Evolutionary conservation across 78 protist genomes (phyloP).

Genomic region (Dictyostelium brefeldianum): DNA sequence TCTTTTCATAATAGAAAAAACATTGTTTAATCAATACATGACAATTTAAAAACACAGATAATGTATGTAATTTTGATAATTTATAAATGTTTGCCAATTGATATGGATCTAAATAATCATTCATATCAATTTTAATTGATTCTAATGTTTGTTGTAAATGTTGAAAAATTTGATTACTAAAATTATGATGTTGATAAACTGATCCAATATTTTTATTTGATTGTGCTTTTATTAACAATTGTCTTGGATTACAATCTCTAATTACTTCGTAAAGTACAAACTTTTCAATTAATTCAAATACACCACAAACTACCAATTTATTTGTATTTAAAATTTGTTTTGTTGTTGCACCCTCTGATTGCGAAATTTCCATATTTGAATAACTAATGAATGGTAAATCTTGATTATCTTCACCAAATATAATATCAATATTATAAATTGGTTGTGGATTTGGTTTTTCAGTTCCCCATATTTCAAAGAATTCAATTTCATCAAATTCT

Average conservation of each 20-base stretch:
- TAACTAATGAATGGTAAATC: not conserved
- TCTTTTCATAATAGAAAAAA: not conserved
- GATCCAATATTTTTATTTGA: not conserved
- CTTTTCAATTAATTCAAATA: not conserved
- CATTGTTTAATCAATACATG: slow-evolving; percentile 1
- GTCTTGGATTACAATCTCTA: slow-evolving; percentile 2
- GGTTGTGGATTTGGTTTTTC: too few species aligned
- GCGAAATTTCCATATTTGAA: not conserved
- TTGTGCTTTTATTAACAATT: not conserved
- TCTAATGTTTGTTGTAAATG: not conserved
- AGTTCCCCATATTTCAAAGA: too few species aligned
- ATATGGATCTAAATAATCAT: not conserved
- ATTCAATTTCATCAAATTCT: not conserved
- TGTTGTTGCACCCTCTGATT: not conserved
- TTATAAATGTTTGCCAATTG: not conserved
- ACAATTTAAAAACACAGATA: not conserved
- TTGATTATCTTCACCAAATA: too few species aligned
- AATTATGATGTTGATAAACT: not conserved
- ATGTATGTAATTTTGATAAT: slow-evolving; percentile 4
- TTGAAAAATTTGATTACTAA: not conserved
- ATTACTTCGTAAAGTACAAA: not conserved
- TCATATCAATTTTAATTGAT: not conserved
- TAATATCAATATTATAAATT: not conserved
- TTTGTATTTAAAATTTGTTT: not conserved
- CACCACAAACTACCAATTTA: not conserved